A percentile compares a stretch with the other conserved stretches of the same genome.
Conservation (phyloP, 257 asterid species). For the Nicotiana undulata region DNA sequence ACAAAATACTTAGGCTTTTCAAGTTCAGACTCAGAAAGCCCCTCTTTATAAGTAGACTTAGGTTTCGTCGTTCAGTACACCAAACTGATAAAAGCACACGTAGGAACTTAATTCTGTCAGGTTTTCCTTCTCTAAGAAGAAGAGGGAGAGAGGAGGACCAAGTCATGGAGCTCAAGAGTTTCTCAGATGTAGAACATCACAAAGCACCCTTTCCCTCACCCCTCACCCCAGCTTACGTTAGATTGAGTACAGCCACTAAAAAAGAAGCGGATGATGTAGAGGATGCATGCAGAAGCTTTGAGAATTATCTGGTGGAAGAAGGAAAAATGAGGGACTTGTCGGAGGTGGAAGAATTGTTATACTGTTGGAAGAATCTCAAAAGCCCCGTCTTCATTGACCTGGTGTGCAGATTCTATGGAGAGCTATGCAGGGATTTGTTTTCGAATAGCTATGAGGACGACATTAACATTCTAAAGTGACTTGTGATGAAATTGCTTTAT, state of each 20-base stretch:
- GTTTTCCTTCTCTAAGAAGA: slow-evolving; percentile 14
- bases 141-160: slow-evolving; percentile 28
- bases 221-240: slow-evolving; percentile 60
- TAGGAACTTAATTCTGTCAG: slow-evolving; percentile 15
- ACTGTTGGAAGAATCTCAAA: slow-evolving; percentile 59
- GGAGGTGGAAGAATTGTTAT: slow-evolving; percentile 68
- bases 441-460: slow-evolving; percentile 23
- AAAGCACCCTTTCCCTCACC: slow-evolving; percentile 66
- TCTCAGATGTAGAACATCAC: slow-evolving; percentile 27
- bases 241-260: slow-evolving; percentile 18
- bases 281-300: slow-evolving; percentile 70
- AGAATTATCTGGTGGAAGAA: slow-evolving; percentile 57
- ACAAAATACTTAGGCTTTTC: slow-evolving; percentile 34
- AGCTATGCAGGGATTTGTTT: slow-evolving; percentile 64
- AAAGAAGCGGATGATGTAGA: slow-evolving; percentile 25
- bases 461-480: neutral
- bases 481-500: neutral
- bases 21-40: slow-evolving; percentile 43
- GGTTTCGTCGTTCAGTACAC: slow-evolving; percentile 3
- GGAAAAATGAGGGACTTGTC: slow-evolving; percentile 46
- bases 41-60: slow-evolving; percentile 34
- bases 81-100: slow-evolving; percentile 4
- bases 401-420: slow-evolving; percentile 65
- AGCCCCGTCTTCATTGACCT: slow-evolving; percentile 50
- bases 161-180: slow-evolving; percentile 44